These are phyloP conservation scores for Cystobasidium tubakii DNA, from an alignment of 768 basidiomycete genomes.

Conservation along the genomic window DNA sequence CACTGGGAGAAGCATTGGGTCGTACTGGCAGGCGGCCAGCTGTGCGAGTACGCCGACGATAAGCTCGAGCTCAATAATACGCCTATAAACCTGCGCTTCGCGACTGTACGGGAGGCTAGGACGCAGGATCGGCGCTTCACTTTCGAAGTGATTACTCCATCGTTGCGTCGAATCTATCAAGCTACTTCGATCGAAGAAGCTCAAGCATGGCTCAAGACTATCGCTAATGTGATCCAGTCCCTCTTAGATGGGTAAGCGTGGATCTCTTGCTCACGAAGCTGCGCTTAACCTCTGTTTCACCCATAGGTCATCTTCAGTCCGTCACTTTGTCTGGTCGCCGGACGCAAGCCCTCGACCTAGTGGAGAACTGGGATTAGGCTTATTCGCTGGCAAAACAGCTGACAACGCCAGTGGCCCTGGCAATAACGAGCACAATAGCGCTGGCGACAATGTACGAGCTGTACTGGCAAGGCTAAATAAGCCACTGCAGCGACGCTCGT, in stretches of 20 bases:
- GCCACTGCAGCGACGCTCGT: conserved; percentile 25
- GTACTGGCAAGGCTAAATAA: conserved; percentile 32
- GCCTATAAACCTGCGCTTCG: conserved; percentile 42
- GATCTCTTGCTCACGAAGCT: not conserved
- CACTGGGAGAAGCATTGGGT: conserved; percentile 42
- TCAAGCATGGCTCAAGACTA: conserved; percentile 39
- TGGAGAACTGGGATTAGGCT: not conserved
- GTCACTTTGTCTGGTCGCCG: conserved; percentile 36
- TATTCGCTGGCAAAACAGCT: not conserved
- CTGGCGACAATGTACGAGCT: conserved; percentile 16
- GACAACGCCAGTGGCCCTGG: not conserved
- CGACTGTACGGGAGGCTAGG: conserved; percentile 38
- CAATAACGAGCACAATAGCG: not conserved
- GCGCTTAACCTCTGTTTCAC: not conserved
- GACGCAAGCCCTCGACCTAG: not conserved
- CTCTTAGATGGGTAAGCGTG: conserved; percentile 42
- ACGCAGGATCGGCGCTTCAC: conserved; percentile 36
- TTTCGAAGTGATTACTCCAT: conserved; percentile 44
- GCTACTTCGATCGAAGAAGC: conserved; percentile 38
- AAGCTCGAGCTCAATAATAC: conserved; percentile 36
- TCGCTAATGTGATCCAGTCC: conserved; percentile 40
- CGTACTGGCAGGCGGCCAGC: conserved; percentile 39
- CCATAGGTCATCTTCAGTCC: conserved; percentile 41
- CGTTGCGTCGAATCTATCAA: conserved; percentile 39
- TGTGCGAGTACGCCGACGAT: conserved; percentile 41